Evolutionary conservation across 2,329 filamentous ascomycete species (phyloP).

Genomic region (Dothistroma pini): DNA sequence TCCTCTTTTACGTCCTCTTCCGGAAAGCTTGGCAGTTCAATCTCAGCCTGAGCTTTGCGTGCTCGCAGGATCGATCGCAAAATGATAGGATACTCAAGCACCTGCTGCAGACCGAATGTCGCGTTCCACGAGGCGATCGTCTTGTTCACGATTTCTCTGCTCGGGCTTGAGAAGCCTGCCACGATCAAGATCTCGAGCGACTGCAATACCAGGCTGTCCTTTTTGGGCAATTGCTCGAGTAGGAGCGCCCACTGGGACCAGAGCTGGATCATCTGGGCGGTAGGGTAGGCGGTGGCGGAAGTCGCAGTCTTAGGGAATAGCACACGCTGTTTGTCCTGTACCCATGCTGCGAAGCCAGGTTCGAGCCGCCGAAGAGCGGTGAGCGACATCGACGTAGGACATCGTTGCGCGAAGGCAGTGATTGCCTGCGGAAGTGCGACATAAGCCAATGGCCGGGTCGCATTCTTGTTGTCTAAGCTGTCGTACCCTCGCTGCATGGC

Average conservation of each 20-base stretch:
- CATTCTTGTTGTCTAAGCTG: conserved; percentile 30
- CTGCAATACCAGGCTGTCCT: conserved; percentile 55
- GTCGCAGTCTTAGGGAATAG: conserved; percentile 6
- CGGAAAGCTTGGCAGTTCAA: conserved; percentile 50
- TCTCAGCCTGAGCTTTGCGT: conserved; percentile 53
- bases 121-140: conserved; percentile 65
- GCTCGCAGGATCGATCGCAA: conserved; percentile 61
- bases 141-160: conserved; percentile 48
- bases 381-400: conserved; percentile 48
- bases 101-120: conserved; percentile 59
- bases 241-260: conserved; percentile 48
- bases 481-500: conserved; percentile 56
- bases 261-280: conserved; percentile 33
- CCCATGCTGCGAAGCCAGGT: conserved; percentile 58
- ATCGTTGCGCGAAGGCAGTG: conserved; percentile 31
- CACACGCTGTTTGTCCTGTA: conserved; percentile 51
- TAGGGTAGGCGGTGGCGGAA: neutral
- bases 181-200: conserved; percentile 50
- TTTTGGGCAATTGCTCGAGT: conserved; percentile 56
- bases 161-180: conserved; percentile 52
- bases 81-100: conserved; percentile 60
- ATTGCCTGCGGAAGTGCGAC: neutral
- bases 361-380: conserved; percentile 60
- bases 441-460: neutral
- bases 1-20: conserved; percentile 37